These are phyloP conservation scores for Aristolochia fimbriata DNA, from an alignment of 164 flowering plant species.

Conservation along the genomic window DNA sequence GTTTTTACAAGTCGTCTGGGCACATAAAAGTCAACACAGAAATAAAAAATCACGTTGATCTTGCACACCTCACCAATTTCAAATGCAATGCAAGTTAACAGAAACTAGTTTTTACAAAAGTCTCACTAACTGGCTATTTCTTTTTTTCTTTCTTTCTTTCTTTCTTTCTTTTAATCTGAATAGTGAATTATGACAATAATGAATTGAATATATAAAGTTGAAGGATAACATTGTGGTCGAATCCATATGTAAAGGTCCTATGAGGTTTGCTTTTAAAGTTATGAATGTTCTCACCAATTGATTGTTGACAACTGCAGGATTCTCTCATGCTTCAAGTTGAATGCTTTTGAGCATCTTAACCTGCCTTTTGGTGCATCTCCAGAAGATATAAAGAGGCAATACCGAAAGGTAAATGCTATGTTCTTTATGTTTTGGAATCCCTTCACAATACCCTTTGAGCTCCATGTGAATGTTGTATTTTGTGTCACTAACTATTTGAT, in stretches of 20 bases:
- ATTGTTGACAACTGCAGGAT: slow-evolving; percentile 40
- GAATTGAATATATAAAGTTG: neutral
- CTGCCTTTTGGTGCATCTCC: slow-evolving; percentile 59
- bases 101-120: too few relatives aligned
- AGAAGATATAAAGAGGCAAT: slow-evolving; percentile 85
- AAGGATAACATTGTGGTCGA: neutral
- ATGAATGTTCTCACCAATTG: neutral
- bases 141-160: too few relatives aligned
- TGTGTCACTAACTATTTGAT: neutral
- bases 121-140: too few relatives aligned
- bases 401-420: slow-evolving; percentile 74
- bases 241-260: too few relatives aligned
- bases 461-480: neutral
- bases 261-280: too few relatives aligned
- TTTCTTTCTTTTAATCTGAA: too few relatives aligned
- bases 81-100: too few relatives aligned
- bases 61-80: too few relatives aligned
- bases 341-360: slow-evolving; percentile 84
- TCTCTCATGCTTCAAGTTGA: slow-evolving; percentile 94
- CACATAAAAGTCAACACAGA: too few relatives aligned
- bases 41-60: too few relatives aligned
- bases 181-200: neutral
- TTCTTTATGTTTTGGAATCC: neutral
- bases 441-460: neutral
- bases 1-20: too few relatives aligned